Evolutionary conservation across 768 basidiomycete genomes (phyloP).

Genomic region (Phylloporus sp.): DNA sequence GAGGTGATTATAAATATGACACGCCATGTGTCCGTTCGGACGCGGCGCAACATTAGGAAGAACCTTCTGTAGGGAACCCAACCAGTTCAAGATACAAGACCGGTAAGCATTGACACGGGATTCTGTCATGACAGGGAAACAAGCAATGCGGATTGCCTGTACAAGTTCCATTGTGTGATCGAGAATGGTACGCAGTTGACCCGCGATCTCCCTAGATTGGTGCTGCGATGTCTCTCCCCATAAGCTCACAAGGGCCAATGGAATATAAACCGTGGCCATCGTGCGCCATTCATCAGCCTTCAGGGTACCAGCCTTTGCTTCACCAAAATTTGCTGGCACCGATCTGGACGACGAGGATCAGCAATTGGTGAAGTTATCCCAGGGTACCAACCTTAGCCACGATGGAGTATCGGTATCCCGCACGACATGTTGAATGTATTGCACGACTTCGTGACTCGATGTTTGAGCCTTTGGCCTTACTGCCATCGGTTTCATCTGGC

Average conservation of each 20-base stretch:
- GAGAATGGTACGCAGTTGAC: not conserved
- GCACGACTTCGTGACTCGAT: not conserved
- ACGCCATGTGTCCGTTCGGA: too few species aligned
- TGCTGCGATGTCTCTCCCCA: slow-evolving; percentile 20
- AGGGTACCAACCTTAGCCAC: slow-evolving; percentile 10
- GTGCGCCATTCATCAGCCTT: slow-evolving; percentile 38
- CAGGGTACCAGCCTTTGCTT: slow-evolving; percentile 26
- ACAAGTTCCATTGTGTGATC: slow-evolving; percentile 32
- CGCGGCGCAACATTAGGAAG: too few species aligned
- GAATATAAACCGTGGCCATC: slow-evolving; percentile 30
- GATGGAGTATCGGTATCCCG: not conserved
- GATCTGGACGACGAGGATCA: not conserved
- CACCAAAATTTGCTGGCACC: slow-evolving; percentile 19
- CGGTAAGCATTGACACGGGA: slow-evolving; percentile 10
- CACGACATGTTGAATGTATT: slow-evolving; percentile 1
- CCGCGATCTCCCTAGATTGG: slow-evolving; percentile 1
- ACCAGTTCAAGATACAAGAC: too few species aligned
- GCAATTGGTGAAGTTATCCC: not conserved
- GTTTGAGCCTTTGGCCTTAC: not conserved
- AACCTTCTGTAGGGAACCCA: too few species aligned
- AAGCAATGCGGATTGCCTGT: slow-evolving; percentile 21
- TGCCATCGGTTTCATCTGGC: not conserved
- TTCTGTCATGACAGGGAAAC: slow-evolving; percentile 9
- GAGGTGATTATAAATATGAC: too few species aligned
- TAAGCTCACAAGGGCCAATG: slow-evolving; percentile 31